Evolutionary conservation across 1,139 yeast species (phyloP), one percentile per base, ranked within the genome.

Genomic region (Taphrina pruni): DNA sequence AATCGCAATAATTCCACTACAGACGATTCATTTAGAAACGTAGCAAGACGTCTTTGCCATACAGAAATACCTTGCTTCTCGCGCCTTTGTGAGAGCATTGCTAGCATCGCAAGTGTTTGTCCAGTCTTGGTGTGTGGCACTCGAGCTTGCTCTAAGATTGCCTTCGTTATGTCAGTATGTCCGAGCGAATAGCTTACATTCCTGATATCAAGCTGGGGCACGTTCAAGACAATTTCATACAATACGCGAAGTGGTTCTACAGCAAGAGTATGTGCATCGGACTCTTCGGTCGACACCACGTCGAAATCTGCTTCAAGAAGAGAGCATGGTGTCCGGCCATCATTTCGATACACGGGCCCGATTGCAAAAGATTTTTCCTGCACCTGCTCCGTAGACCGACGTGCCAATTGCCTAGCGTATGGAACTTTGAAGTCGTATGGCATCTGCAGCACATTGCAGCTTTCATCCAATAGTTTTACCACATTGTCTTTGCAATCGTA

Each of bases 351-450:
- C 1, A 95, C 98, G 74, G 86, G 86, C 69, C 90, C 96, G 75
- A 90, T 87, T 21, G 95, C 82, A 76, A 81, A 90, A 26, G 74
- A 69, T 51, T 74, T 70, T 7, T 17, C 36, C 7, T 43, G 26
- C n/a, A 26, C 11, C 11, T 87, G 79, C 4, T 82, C 77, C 55
- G 88, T 81, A 21, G 82, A 81, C 5, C 81, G 79, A 70, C 89
- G 86, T 6, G 97, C 92, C 45, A 94, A 78, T 66, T 86, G 83
- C 72, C 99, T 81, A 0, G 99, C 98, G 79, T 89, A 86, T 0
- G 99, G 98, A 50, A 92, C 79, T 0, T 96, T 89, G 72, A 93
- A 81, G 76, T 94, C 99, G 76, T 88, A 93, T 0, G 97, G 96
- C 50, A 95, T 79, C 72, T 92, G 96, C 45, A 95, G 79, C 6